phyloP scores from a whole-genome alignment of 2,329 filamentous ascomycete genomes.

The Clarireedia paspali region DNA sequence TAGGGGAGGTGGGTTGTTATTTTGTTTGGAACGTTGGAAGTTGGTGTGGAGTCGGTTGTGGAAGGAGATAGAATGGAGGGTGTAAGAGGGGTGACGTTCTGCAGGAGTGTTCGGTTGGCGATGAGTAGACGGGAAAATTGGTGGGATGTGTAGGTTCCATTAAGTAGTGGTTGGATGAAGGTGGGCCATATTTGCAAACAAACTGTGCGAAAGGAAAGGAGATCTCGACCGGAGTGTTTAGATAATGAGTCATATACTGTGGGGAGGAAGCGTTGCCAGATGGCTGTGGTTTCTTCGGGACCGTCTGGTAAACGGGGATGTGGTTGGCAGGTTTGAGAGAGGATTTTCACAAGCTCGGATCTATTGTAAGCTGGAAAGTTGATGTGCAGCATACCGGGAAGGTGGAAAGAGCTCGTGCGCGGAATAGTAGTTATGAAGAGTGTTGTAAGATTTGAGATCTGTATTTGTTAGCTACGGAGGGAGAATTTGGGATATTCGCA shows the following conservation, averaged over 20 bases:
- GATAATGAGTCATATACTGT: constrained; percentile 83
- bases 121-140: constrained; percentile 83
- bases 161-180: constrained; percentile 71
- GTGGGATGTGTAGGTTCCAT: constrained; percentile 59
- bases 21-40: constrained; percentile 27
- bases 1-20: constrained; percentile 55
- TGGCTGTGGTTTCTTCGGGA: constrained; percentile 50
- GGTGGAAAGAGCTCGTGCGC: constrained; percentile 60
- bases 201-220: constrained; percentile 63
- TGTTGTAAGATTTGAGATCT: constrained; percentile 74
- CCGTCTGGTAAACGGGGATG: constrained; percentile 36
- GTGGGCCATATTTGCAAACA: constrained; percentile 74
- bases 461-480: constrained; percentile 10
- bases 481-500: background rate
- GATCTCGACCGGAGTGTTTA: constrained; percentile 70
- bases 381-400: constrained; percentile 64
- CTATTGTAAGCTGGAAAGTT: constrained; percentile 82
- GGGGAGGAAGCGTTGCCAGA: constrained; percentile 74
- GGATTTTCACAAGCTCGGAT: constrained; percentile 68
- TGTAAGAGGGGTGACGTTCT: constrained; percentile 63
- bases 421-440: constrained; percentile 72
- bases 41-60: constrained; percentile 8
- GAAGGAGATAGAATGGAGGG: constrained; percentile 47
- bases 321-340: constrained; percentile 45
- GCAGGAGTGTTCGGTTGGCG: constrained; percentile 59